phyloP scores from a whole-genome alignment of 78 protist species.

The Dictyostelium firmibasis region DNA sequence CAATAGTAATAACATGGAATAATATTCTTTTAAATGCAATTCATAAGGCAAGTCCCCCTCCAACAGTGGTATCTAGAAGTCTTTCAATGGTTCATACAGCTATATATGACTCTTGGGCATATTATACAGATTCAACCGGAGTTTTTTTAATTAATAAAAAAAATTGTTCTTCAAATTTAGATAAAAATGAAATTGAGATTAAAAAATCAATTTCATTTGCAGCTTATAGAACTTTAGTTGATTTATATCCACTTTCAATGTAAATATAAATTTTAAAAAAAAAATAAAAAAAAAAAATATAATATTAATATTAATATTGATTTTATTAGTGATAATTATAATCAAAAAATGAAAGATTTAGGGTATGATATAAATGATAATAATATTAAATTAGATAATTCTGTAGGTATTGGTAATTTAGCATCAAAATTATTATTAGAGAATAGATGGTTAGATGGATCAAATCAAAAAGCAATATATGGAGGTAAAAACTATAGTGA shows the following conservation, averaged over 20 bases:
- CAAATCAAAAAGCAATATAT: slow-evolving; percentile 24
- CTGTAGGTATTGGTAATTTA: slow-evolving; percentile 23
- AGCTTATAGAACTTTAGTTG: not conserved
- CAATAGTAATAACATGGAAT: slow-evolving; percentile 18
- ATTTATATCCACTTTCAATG: slow-evolving; percentile 13
- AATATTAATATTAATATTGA: not conserved
- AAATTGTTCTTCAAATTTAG: not conserved
- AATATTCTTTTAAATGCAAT: not conserved
- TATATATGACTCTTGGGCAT: slow-evolving; percentile 46
- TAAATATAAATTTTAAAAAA: not conserved
- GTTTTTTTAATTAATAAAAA: not conserved
- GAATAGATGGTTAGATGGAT: slow-evolving; percentile 28
- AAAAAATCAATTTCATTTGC: slow-evolving; percentile 42
- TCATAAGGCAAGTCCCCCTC: slow-evolving; percentile 21
- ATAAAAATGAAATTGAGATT: not conserved
- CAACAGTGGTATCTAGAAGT: slow-evolving; percentile 13
- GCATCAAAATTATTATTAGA: slow-evolving; percentile 25
- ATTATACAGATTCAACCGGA: not conserved
- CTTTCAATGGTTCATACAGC: slow-evolving; percentile 17
- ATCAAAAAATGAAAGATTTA: not conserved
- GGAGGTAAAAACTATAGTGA: slow-evolving; percentile 23
- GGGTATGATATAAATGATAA: slow-evolving; percentile 14
- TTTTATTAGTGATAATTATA: not conserved
- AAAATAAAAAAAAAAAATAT: not conserved
- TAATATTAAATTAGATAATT: not conserved